Base-by-base conservation (phyloP, 768 basidiomycete genomes). In the Russula lepida region DNA sequence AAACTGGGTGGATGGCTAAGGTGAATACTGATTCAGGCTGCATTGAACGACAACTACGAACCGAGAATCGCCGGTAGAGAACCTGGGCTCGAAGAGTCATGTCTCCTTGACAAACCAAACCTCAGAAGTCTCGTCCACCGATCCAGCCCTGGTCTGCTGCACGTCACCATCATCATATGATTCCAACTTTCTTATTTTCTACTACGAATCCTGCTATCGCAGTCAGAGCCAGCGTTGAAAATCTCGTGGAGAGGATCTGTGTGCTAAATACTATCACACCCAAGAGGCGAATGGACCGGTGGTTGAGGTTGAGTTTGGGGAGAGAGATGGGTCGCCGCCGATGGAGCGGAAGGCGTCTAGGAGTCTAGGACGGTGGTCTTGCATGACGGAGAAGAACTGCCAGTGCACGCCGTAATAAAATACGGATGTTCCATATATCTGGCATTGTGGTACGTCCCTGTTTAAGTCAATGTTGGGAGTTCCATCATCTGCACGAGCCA, bases 81-180 rank as follows among this genome's bases (percentile, higher is more conserved):
- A 35, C 15, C 35, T 13, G n/a, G n/a, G n/a, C 35, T 56, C 61
- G 9, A 5, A 35, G 47, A 19, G 15, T 27, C 19, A 54, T 30
- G 37, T 41, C 28, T 30, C n/a, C 30, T 43, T 58, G 15, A 25
- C 57, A 51, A 63, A 60, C 62, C 62, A 63, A 21, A 54, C 58
- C 1, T 54, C 62, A 28, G 44, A 43, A 27, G 33, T 11, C 5
- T 63, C 28, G 17, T 54, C 30, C 19, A 54, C 46, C 2, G 57
- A 23, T 17, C 46, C 62, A n/a, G 4, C 8, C n/a, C n/a, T n/a
- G n/a, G n/a, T n/a, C 19, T 8, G 41, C n/a, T 39, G 4, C 41
- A n/a, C 47, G 3, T 23, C 32, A 35, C 12, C 12, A 30, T 9
- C 44, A 13, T 43, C 41, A 53, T 28, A 27, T 9, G 35, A 48